A percentile compares a stretch with the other conserved stretches of the same genome.
phyloP scores from a whole-genome alignment of 805 yeast species.

The Ogataea nitratoaversa region DNA sequence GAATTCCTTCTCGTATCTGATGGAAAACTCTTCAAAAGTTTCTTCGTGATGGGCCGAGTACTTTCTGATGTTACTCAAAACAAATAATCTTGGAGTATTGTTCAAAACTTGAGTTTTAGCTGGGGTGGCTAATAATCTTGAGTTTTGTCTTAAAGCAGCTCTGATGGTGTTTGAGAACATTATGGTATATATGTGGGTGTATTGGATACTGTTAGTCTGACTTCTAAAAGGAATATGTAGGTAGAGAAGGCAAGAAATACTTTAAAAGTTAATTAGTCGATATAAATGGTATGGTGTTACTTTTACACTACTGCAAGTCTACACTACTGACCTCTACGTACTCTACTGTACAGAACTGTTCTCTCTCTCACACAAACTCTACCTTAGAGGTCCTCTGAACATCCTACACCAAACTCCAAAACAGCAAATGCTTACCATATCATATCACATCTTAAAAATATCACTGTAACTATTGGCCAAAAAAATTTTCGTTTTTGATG shows the following conservation, averaged over 20 bases:
- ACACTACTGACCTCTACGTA: no score
- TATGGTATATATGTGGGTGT: neutral
- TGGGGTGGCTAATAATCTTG: conserved; percentile 24
- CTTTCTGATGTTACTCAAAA: conserved; percentile 40
- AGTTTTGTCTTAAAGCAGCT: conserved; percentile 32
- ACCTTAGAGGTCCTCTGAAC: no score
- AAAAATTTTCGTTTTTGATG: conserved; percentile 4
- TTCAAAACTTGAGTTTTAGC: conserved; percentile 15
- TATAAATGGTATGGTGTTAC: no score
- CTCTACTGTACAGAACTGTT: no score
- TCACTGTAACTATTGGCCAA: conserved; percentile 23
- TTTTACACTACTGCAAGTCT: no score
- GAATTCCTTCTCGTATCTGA: conserved; percentile 88
- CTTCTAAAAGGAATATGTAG: no score
- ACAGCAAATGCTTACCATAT: neutral
- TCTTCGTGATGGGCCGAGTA: conserved; percentile 85
- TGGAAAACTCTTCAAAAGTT: conserved; percentile 91
- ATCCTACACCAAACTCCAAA: no score
- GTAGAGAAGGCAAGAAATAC: no score
- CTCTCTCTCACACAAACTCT: no score
- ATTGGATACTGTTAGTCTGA: neutral
- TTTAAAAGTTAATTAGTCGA: no score
- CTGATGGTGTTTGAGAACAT: conserved; percentile 34
- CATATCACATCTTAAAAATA: conserved; percentile 12
- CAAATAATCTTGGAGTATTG: conserved; percentile 16